These are phyloP conservation scores for Hypoxylon sp. DNA, from an alignment of 2,329 filamentous ascomycete species.

Conservation along the genomic window DNA sequence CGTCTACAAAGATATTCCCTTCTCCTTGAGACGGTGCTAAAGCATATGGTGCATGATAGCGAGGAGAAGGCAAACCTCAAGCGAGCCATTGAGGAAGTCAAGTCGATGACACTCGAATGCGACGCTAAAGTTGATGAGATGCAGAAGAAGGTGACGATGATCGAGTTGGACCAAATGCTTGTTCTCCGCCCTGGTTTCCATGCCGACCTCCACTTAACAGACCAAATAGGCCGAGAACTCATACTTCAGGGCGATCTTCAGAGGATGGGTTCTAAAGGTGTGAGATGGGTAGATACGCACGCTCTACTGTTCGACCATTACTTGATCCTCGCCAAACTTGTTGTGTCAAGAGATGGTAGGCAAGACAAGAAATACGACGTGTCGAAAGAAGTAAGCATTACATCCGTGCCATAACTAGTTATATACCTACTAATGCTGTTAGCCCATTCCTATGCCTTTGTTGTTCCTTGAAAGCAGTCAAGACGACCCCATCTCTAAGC, in stretches of 20 bases:
- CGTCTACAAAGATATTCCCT: constrained; percentile 91
- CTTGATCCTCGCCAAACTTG: constrained; percentile 89
- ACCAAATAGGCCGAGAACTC: constrained; percentile 92
- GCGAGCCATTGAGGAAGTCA: constrained; percentile 92
- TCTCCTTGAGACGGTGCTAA: constrained; percentile 84
- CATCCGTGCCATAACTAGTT: constrained; percentile 3
- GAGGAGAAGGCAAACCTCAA: constrained; percentile 90
- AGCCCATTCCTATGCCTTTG: constrained; percentile 96
- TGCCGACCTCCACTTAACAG: constrained; percentile 84
- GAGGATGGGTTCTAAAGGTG: constrained; percentile 87
- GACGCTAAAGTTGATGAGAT: constrained; percentile 94
- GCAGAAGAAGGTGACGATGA: constrained; percentile 89
- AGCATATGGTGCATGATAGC: constrained; percentile 85
- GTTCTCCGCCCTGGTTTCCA: constrained; percentile 90
- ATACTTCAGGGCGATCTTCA: constrained; percentile 92
- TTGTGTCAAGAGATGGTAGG: constrained; percentile 76
- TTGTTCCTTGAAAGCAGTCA: constrained; percentile 92
- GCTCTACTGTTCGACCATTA: constrained; percentile 97
- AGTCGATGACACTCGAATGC: constrained; percentile 88
- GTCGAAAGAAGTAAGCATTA: constrained; percentile 81
- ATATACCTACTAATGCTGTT: constrained; percentile 53
- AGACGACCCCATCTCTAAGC: constrained; percentile 90
- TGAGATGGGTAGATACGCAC: constrained; percentile 94
- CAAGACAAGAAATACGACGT: constrained; percentile 93
- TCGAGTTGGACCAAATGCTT: constrained; percentile 86